Evolutionary conservation across 257 asterid genomes (phyloP), one percentile per base, ranked within the genome.

Genomic region (Fraxinus americana): DNA sequence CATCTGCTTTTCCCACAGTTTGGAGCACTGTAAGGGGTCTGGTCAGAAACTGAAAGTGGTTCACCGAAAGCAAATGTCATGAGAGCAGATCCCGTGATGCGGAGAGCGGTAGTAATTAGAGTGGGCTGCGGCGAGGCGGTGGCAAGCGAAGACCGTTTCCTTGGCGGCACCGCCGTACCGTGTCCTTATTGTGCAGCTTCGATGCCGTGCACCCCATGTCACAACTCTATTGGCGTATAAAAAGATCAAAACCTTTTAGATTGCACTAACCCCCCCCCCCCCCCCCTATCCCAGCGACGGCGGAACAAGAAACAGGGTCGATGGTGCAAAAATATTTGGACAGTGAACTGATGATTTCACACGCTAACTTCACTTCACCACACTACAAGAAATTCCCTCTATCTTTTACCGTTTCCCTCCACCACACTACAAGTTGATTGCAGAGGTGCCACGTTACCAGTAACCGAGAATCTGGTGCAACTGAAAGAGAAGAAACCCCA

Each of bases 101-200:
- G 92, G 50, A 96, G 97, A 91, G 76, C 96, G 96, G 90, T 97
- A 90, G 92, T 95, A 93, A 77, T 96, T 98, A 78, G 93, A 85
- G 86, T 96, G 99, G 4, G 99, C 99, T 41, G 98, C 92, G 75
- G 98, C 94, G 77, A 96, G 91, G 82, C 93, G 96, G 87, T 96
- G 98, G 75, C 99, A 97, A 73, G 99, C 90, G 78, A 67, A 84
- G 72, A 95, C 97, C 0, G 94, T 93, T 17, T 91, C 96, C 73
- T 93, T 96, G 89, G 86, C 94, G 94, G 85, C 97, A 94, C n/a
- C 99, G 98, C 66, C 97, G 92, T 68, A 96, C 98, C 0, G 97
- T 93, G 77, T 96, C 99, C 88, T 96, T 98, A 82, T 96, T 96
- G 67, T 92, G 95, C 71, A 93, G 93, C 91, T 96, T 96, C 57